Percentiles rank a stretch among this genome's conserved stretches.
Evolutionary conservation across 169 alveolate genomes (phyloP).

Genomic region (Plasmodium blacklocki): DNA sequence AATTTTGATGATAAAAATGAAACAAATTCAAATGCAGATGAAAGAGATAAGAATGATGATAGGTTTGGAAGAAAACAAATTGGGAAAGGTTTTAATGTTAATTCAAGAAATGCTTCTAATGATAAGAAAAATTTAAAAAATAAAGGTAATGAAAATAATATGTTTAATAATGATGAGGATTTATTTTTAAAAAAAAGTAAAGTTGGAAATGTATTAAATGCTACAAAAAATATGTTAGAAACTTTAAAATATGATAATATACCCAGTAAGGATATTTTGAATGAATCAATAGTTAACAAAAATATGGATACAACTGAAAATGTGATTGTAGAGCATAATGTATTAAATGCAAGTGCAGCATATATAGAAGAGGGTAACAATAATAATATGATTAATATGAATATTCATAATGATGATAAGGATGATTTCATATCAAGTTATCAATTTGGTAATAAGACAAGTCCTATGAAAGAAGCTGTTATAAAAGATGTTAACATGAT

Average conservation of each 20-base stretch:
- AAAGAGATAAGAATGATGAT: conserved; percentile 12
- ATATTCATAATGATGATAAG: background rate
- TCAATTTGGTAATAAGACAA: too few relatives aligned
- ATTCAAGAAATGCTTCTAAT: background rate
- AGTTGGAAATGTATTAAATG: conserved; percentile 37
- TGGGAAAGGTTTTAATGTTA: background rate
- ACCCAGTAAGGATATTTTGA: conserved; percentile 29
- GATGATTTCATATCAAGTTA: too few relatives aligned
- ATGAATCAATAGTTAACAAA: conserved; percentile 14
- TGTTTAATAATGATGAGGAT: background rate
- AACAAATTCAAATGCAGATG: background rate
- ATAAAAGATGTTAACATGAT: background rate
- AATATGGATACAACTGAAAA: conserved; percentile 5
- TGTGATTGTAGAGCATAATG: conserved; percentile 1
- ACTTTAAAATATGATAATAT: conserved; percentile 42
- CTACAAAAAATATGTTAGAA: conserved; percentile 51
- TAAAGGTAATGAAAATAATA: background rate
- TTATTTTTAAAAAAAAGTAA: conserved; percentile 62
- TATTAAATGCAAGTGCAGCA: conserved; percentile 7
- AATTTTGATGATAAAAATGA: conserved; percentile 18
- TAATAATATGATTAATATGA: background rate
- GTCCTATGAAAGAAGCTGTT: background rate
- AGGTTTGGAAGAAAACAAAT: background rate
- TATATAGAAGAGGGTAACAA: background rate
- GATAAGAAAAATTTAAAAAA: background rate